Evolutionary conservation across 768 basidiomycete species (phyloP).

Genomic region (Neoboletus subvelutipes): DNA sequence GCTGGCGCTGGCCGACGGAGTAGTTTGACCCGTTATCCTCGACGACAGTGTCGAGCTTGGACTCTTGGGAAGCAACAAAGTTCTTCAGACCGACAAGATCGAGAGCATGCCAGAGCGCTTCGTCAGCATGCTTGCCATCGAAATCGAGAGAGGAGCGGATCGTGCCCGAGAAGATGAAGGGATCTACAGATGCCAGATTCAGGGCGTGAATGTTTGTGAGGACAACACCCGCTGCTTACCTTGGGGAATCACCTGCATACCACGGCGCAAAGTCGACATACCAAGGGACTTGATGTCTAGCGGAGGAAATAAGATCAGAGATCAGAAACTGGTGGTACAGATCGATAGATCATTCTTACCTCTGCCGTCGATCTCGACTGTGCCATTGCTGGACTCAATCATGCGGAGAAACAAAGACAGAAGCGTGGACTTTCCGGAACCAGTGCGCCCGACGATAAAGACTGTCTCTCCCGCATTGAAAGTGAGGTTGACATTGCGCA

Average conservation of each 20-base stretch:
- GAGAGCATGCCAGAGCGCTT: constrained; percentile 41
- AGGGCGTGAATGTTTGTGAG: neutral
- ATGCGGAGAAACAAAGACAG: constrained; percentile 69
- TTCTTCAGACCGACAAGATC: constrained; percentile 52
- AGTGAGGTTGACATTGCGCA: constrained; percentile 61
- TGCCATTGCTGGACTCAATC: constrained; percentile 67
- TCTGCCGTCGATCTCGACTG: constrained; percentile 74
- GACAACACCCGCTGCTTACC: constrained; percentile 9
- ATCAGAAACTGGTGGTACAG: constrained; percentile 67
- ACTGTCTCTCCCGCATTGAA: constrained; percentile 66
- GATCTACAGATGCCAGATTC: constrained; percentile 16
- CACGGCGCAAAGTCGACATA: constrained; percentile 28
- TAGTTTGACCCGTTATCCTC: constrained; percentile 75
- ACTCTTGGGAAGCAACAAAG: constrained; percentile 73
- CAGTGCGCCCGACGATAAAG: constrained; percentile 79
- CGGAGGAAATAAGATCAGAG: constrained; percentile 45
- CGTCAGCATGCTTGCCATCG: constrained; percentile 23
- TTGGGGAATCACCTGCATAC: constrained; percentile 32
- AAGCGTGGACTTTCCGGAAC: constrained; percentile 74
- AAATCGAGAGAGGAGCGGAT: constrained; percentile 32
- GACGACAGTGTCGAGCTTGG: constrained; percentile 71
- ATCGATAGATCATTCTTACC: constrained; percentile 31
- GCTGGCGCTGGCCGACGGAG: constrained; percentile 89
- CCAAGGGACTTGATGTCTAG: constrained; percentile 86
- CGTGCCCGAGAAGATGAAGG: constrained; percentile 34